These are phyloP conservation scores for Chaetomidium leptoderma DNA, from an alignment of 495 filamentous ascomycete genomes.

Conservation along the genomic window DNA sequence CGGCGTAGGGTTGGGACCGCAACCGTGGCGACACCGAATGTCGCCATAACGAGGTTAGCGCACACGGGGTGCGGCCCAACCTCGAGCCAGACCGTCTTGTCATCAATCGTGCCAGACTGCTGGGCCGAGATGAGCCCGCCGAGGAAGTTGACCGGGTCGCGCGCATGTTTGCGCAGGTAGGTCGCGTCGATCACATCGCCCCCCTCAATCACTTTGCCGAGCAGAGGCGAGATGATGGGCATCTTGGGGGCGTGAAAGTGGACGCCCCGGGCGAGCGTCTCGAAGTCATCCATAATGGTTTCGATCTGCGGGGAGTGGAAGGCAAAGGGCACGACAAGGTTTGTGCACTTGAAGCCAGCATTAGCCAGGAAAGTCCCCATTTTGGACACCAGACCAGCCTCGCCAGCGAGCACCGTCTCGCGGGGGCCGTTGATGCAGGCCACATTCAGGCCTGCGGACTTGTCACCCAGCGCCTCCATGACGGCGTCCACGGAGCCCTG, in stretches of 20 bases:
- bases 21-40: constrained; percentile 52
- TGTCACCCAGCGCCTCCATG: constrained; percentile 38
- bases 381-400: constrained; percentile 46
- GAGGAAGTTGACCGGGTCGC: constrained; percentile 71
- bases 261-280: constrained; percentile 53
- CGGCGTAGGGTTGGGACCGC: constrained; percentile 55
- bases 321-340: constrained; percentile 69
- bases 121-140: constrained; percentile 57
- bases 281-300: constrained; percentile 65
- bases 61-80: constrained; percentile 68
- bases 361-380: constrained; percentile 55
- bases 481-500: constrained; percentile 42
- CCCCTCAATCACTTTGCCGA: constrained; percentile 58
- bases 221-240: constrained; percentile 68
- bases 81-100: constrained; percentile 60
- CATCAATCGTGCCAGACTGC: constrained; percentile 44
- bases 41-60: constrained; percentile 64
- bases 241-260: constrained; percentile 57
- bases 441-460: constrained; percentile 36
- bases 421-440: constrained; percentile 60
- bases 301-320: constrained; percentile 81
- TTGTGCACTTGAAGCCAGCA: constrained; percentile 61
- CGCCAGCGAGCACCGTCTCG: constrained; percentile 61
- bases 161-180: constrained; percentile 64
- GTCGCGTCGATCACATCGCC: constrained; percentile 49